Conservation (phyloP, 768 basidiomycete species). For the Sutorius australiensis region DNA sequence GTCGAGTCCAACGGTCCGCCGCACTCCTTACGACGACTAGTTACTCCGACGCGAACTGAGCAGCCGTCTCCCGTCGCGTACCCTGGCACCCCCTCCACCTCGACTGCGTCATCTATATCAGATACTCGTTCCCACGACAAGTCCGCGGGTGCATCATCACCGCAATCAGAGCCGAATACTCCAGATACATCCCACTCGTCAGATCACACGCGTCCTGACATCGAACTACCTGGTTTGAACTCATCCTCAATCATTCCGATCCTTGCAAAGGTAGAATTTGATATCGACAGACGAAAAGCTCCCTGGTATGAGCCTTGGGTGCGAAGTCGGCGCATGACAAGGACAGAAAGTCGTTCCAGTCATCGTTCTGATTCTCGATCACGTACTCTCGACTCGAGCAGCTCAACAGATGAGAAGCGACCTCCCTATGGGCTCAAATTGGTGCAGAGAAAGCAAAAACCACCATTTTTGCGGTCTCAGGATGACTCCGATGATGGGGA, state of each 20-base stretch:
- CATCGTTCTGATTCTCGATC: conserved; percentile 24
- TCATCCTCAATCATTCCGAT: conserved; percentile 72
- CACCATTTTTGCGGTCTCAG: conserved; percentile 28
- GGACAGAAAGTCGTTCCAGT: conserved; percentile 42
- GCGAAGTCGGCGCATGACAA: conserved; percentile 57
- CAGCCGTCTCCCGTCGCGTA: conserved; percentile 35
- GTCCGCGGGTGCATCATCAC: conserved; percentile 46
- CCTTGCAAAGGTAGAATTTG: conserved; percentile 93
- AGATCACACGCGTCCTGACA: conserved; percentile 40
- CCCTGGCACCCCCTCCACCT: conserved; percentile 39
- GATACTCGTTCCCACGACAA: conserved; percentile 46
- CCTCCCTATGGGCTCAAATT: conserved; percentile 49
- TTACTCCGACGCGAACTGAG: conserved; percentile 42
- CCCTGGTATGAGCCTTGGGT: conserved; percentile 87
- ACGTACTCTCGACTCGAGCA: conserved; percentile 20
- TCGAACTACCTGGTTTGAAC: conserved; percentile 64
- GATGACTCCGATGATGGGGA: conserved; percentile 27
- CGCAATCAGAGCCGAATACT: conserved; percentile 44
- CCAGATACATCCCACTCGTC: conserved; percentile 48
- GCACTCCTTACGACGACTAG: conserved; percentile 42
- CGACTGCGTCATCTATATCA: conserved; percentile 51
- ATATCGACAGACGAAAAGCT: conserved; percentile 78
- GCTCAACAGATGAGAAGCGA: conserved; percentile 27
- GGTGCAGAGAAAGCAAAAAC: conserved; percentile 46
- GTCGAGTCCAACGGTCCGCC: conserved; percentile 32